A percentile compares a stretch with the other conserved stretches of the same genome.
These are phyloP conservation scores for Blastobotrys malaysiensis DNA, from an alignment of 1,139 yeast species.

Conservation along the genomic window DNA sequence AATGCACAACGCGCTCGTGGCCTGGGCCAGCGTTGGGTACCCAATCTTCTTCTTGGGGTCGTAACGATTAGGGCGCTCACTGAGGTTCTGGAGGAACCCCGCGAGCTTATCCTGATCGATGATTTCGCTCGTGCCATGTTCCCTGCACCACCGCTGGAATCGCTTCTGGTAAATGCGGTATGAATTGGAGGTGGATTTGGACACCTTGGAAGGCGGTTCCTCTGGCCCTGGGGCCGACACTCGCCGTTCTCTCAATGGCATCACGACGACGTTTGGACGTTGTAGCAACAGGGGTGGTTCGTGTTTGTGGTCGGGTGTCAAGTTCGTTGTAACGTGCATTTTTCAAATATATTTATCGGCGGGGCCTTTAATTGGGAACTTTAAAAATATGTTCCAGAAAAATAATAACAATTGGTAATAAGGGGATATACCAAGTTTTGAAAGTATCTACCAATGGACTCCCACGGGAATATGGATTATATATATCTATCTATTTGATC, in stretches of 20 bases:
- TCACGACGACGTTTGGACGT: neutral
- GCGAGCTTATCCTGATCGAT: neutral
- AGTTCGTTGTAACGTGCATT: neutral
- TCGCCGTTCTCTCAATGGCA: neutral
- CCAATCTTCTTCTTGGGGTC: neutral
- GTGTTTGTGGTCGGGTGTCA: neutral
- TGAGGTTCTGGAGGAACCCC: neutral
- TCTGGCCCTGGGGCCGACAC: neutral
- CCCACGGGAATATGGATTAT: neutral
- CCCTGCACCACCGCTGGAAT: neutral
- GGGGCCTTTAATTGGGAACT: neutral
- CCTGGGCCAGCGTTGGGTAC: neutral
- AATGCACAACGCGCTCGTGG: neutral
- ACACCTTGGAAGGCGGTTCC: neutral
- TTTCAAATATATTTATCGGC: neutral
- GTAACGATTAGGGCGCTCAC: neutral
- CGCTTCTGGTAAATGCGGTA: neutral
- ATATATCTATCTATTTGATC: neutral
- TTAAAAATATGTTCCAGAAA: neutral
- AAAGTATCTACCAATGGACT: too few relatives aligned
- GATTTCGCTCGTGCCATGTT: neutral
- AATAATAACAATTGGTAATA: neutral
- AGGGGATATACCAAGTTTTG: neutral
- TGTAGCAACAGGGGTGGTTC: conserved; percentile 1
- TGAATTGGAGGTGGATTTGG: neutral